phyloP scores from a whole-genome alignment of 768 basidiomycete genomes.

The Amanita pallidorosea region DNA sequence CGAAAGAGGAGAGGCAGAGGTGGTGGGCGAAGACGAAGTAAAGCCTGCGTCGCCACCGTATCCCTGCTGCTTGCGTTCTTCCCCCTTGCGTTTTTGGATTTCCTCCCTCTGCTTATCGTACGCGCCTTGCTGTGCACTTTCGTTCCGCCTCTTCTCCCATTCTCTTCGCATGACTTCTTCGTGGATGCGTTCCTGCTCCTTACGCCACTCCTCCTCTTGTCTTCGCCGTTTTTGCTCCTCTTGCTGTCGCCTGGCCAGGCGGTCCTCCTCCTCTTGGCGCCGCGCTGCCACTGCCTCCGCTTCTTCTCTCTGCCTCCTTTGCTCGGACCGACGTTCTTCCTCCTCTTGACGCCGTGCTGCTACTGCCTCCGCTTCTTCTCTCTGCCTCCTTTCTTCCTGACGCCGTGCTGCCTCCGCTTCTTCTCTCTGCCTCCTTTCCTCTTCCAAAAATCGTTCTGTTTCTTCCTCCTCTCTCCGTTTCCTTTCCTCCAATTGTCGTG shows the following conservation, averaged over 20 bases:
- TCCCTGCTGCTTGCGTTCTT: constrained; percentile 34
- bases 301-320: constrained; percentile 11
- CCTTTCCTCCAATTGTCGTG: constrained; percentile 5
- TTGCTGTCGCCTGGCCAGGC: constrained; percentile 13
- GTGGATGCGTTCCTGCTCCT: constrained; percentile 13
- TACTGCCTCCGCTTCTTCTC: constrained; percentile 11
- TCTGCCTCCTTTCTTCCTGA: constrained; percentile 10
- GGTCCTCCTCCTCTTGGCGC: constrained; percentile 12
- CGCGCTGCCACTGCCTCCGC: constrained; percentile 12
- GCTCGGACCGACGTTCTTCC: too few species aligned
- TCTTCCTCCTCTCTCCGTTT: constrained; percentile 10
- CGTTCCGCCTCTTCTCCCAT: constrained; percentile 16
- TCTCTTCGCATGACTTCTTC: constrained; percentile 16
- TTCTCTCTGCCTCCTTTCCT: constrained; percentile 4
- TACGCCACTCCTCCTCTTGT: constrained; percentile 14
- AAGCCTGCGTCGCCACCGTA: constrained; percentile 19
- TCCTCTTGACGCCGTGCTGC: constrained; percentile 14
- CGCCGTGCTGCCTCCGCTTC: constrained; percentile 12
- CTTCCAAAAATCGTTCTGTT: constrained; percentile 14
- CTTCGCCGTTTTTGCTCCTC: constrained; percentile 15
- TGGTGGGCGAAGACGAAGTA: constrained; percentile 11
- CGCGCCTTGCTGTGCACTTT: constrained; percentile 18
- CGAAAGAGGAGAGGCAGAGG: constrained; percentile 19
- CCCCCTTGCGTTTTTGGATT: constrained; percentile 31
- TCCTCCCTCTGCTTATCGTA: constrained; percentile 26